These are phyloP conservation scores for Pinus taeda DNA, from an alignment of 75 land plant genomes.

Conservation along the genomic window DNA sequence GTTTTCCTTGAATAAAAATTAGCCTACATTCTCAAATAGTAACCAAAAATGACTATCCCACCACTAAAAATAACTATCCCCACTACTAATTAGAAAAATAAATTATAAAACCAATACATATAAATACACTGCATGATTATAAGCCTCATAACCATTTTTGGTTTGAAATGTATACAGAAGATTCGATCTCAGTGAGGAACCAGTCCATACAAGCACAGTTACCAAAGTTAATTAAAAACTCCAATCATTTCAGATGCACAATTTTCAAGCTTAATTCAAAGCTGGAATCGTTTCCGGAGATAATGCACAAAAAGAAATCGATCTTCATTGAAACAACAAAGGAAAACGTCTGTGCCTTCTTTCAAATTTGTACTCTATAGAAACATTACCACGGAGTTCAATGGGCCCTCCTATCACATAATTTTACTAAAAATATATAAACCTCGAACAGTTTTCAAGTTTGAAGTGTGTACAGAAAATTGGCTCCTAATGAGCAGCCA, in stretches of 20 bases:
- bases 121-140: no score
- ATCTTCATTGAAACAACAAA: constrained; percentile 4
- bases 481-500: not conserved
- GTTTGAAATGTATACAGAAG: not conserved
- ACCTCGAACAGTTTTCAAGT: no score
- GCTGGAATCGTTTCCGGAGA: not conserved
- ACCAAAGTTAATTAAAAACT: not conserved
- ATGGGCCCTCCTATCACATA: not conserved
- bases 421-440: not conserved
- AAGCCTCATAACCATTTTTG: no score
- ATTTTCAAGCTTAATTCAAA: not conserved
- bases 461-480: not conserved
- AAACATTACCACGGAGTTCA: not conserved
- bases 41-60: no score
- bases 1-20: no score
- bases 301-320: not conserved
- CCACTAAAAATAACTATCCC: no score
- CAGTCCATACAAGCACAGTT: not conserved
- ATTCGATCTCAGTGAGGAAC: not conserved
- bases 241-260: no score
- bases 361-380: not conserved
- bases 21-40: no score
- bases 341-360: not conserved
- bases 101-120: no score
- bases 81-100: no score